These are phyloP conservation scores for Leccinum subrobustum DNA, from an alignment of 1,284 basidiomycete species.

Conservation along the genomic window DNA sequence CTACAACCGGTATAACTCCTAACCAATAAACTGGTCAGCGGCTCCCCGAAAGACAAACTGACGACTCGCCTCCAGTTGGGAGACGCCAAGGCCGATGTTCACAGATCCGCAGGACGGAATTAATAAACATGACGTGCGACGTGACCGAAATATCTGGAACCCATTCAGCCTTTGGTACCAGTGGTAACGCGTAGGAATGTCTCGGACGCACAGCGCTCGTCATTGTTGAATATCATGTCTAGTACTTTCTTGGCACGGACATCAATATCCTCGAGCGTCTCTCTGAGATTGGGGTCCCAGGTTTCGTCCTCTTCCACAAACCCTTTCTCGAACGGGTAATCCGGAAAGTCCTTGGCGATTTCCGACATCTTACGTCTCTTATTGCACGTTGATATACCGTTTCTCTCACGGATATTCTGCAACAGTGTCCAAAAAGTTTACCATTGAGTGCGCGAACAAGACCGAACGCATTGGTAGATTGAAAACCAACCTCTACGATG, in stretches of 20 bases:
- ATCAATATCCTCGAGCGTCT: slow-evolving; percentile 55
- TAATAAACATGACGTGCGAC: slow-evolving; percentile 60
- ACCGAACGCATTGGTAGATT: background rate
- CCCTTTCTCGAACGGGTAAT: slow-evolving; percentile 61
- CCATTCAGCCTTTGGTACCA: background rate
- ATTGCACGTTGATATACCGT: slow-evolving; percentile 75
- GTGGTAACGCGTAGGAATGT: background rate
- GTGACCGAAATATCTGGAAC: slow-evolving; percentile 62
- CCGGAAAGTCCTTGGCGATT: slow-evolving; percentile 58
- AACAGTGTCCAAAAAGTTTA: background rate
- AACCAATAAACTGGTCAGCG: background rate
- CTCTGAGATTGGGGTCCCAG: slow-evolving; percentile 66
- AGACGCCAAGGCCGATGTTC: slow-evolving; percentile 45
- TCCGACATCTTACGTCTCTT: slow-evolving; percentile 55
- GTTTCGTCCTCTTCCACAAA: slow-evolving; percentile 75
- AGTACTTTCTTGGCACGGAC: slow-evolving; percentile 55
- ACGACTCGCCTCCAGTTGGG: slow-evolving; percentile 58
- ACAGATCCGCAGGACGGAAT: slow-evolving; percentile 47
- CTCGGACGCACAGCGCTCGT: slow-evolving; percentile 45
- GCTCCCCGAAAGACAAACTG: background rate
- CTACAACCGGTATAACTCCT: slow-evolving; percentile 29
- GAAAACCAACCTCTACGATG: slow-evolving; percentile 50
- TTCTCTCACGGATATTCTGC: slow-evolving; percentile 67
- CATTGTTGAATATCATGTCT: slow-evolving; percentile 60
- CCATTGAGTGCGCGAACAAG: background rate